Evolutionary conservation across 2,329 filamentous ascomycete genomes (phyloP).

Genomic region (Ceratocystis alfenasii): DNA sequence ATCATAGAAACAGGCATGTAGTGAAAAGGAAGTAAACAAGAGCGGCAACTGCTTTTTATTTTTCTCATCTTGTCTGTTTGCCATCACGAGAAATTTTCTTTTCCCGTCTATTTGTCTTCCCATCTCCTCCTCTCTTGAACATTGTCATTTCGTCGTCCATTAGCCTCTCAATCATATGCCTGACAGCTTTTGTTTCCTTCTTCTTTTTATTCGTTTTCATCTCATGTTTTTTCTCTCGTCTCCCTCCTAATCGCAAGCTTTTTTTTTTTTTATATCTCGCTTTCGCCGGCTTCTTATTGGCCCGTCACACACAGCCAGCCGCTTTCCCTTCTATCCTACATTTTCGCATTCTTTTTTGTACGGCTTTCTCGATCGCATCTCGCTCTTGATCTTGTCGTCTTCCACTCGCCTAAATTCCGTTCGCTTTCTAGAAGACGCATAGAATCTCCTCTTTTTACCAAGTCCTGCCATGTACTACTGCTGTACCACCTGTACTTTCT

Average conservation of each 20-base stretch:
- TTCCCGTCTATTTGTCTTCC: constrained; percentile 24
- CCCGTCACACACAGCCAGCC: too few species aligned
- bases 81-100: not conserved
- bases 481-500: not conserved
- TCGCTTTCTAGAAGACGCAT: not conserved
- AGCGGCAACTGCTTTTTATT: not conserved
- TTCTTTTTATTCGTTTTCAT: not conserved
- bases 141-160: not conserved
- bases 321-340: too few species aligned
- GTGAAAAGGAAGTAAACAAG: constrained; percentile 1
- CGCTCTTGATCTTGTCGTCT: not conserved
- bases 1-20: not conserved
- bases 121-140: not conserved
- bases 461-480: constrained; percentile 30
- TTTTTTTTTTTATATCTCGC: too few species aligned
- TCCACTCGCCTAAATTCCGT: not conserved
- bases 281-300: too few species aligned
- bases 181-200: not conserved
- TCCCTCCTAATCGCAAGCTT: too few species aligned
- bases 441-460: constrained; percentile 28
- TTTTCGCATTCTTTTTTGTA: too few species aligned
- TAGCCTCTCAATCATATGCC: too few species aligned
- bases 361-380: too few species aligned
- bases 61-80: not conserved
- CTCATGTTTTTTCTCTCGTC: not conserved